Evolutionary conservation across 1,139 yeast genomes (phyloP).

Genomic region (Saccharomyces hybrid): DNA sequence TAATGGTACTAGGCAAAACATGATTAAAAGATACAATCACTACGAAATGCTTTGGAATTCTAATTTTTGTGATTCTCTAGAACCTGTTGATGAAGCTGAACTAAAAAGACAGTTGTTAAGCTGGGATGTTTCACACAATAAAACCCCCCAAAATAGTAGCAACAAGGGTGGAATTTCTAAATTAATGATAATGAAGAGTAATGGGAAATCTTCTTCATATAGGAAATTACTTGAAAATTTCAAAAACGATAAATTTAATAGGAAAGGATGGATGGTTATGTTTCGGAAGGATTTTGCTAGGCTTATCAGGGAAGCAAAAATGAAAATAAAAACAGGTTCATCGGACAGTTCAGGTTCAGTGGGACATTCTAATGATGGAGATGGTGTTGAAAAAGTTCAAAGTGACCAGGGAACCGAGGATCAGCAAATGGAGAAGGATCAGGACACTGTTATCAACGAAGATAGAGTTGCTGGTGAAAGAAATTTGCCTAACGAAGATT

Average conservation of each 20-base stretch:
- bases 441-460: background rate
- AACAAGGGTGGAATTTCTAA: slow-evolving; percentile 15
- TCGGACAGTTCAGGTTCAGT: background rate
- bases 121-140: slow-evolving; percentile 52
- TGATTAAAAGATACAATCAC: slow-evolving; percentile 69
- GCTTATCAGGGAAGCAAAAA: slow-evolving; percentile 45
- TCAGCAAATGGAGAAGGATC: background rate
- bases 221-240: slow-evolving; percentile 20
- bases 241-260: slow-evolving; percentile 34
- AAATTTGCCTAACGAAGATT: slow-evolving; percentile 1
- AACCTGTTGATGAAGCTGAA: slow-evolving; percentile 51
- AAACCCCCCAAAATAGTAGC: slow-evolving; percentile 10
- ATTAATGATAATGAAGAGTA: slow-evolving; percentile 18
- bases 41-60: slow-evolving; percentile 77
- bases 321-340: slow-evolving; percentile 13
- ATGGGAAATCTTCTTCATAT: slow-evolving; percentile 15
- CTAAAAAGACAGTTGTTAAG: slow-evolving; percentile 49
- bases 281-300: slow-evolving; percentile 46
- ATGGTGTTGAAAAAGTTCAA: background rate
- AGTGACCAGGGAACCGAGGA: background rate
- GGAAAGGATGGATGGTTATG: slow-evolving; percentile 43
- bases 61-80: slow-evolving; percentile 60
- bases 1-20: slow-evolving; percentile 52
- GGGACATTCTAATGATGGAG: slow-evolving; percentile 2
- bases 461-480: background rate